Conservation (phyloP, 768 basidiomycete species). For the Boletus vermiculosoides region DNA sequence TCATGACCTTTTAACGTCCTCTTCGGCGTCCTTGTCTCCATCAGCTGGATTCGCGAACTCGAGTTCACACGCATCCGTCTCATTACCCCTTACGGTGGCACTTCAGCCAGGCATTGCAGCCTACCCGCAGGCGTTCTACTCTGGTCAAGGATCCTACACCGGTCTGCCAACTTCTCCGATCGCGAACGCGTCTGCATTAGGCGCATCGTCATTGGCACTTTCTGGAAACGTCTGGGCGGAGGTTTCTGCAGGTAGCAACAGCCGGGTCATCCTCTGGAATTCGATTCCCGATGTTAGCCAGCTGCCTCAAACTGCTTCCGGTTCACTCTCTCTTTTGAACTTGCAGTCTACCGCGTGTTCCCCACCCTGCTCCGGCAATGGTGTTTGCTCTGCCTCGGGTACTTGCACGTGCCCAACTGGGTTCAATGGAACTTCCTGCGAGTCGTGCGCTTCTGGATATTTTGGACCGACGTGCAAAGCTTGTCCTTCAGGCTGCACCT, state of each 20-base stretch:
- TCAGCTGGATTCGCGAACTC: constrained; percentile 65
- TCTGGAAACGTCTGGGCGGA: constrained; percentile 69
- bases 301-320: constrained; percentile 50
- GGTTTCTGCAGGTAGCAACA: constrained; percentile 52
- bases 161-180: constrained; percentile 51
- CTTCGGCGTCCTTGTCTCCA: constrained; percentile 55
- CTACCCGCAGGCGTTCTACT: constrained; percentile 63
- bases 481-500: constrained; percentile 65
- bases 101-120: constrained; percentile 66
- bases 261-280: constrained; percentile 74
- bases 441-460: constrained; percentile 69
- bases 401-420: constrained; percentile 71
- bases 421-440: constrained; percentile 79
- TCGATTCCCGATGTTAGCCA: constrained; percentile 73
- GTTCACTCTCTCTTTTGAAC: constrained; percentile 59
- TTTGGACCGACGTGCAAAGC: constrained; percentile 72
- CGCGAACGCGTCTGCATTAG: constrained; percentile 47
- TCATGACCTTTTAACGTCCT: constrained; percentile 62
- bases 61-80: constrained; percentile 41
- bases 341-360: constrained; percentile 75
- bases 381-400: constrained; percentile 68
- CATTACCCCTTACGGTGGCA: constrained; percentile 66
- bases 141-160: constrained; percentile 61
- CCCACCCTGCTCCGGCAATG: constrained; percentile 69
- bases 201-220: constrained; percentile 63